These are phyloP conservation scores for Cicer judaicum DNA, from an alignment of 306 rosid species.

Conservation along the genomic window DNA sequence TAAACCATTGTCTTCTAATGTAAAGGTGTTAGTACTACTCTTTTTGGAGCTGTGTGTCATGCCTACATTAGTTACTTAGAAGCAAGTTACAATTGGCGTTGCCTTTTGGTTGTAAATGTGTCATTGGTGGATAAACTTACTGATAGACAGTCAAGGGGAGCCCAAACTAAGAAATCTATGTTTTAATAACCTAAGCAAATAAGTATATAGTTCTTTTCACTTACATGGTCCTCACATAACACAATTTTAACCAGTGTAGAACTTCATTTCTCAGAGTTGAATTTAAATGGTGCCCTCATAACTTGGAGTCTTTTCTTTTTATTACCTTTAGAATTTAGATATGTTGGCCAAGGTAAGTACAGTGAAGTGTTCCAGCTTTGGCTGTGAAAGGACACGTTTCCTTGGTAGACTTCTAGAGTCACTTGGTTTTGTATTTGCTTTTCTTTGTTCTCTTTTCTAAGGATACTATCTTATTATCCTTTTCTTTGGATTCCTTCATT, in stretches of 20 bases:
- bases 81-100: background rate
- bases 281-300: background rate
- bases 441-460: conserved; percentile 5
- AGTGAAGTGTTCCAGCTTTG: background rate
- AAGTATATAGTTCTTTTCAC: background rate
- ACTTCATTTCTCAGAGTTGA: background rate
- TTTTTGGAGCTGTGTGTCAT: background rate
- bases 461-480: conserved; percentile 9
- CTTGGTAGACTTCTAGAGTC: conserved; percentile 18
- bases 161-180: background rate
- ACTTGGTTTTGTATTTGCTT: conserved; percentile 15
- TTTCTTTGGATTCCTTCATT: conserved; percentile 13
- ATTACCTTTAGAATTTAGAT: conserved; percentile 10
- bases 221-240: background rate
- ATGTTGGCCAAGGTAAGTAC: background rate
- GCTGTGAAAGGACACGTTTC: conserved; percentile 7
- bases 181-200: background rate
- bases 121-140: background rate
- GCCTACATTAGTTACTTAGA: background rate
- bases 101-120: background rate
- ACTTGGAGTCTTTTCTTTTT: conserved; percentile 4
- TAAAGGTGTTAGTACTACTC: background rate
- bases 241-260: background rate
- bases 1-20: background rate
- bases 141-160: background rate